These are phyloP conservation scores for Acer negundo DNA, from an alignment of 345 rosid genomes.

Conservation along the genomic window DNA sequence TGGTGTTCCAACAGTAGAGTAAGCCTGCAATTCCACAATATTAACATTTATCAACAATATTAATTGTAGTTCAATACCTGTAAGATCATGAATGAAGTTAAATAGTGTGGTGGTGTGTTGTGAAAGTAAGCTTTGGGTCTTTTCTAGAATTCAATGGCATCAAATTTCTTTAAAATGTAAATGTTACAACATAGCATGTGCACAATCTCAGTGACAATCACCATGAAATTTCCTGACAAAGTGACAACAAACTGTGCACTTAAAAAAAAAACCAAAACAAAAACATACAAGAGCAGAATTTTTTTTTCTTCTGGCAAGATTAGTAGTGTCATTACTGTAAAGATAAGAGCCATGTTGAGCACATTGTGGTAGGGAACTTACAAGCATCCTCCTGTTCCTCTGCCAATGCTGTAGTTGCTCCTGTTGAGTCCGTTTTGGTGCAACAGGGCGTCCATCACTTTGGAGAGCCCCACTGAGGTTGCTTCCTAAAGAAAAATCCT, in stretches of 20 bases:
- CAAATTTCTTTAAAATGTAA: not conserved
- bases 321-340: conserved; percentile 5
- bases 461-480: conserved; percentile 70
- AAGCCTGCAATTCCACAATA: conserved; percentile 61
- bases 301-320: not conserved
- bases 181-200: not conserved
- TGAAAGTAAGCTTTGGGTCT: not conserved
- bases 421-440: conserved; percentile 82
- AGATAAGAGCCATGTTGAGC: conserved; percentile 4
- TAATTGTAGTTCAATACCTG: not conserved
- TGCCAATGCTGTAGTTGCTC: conserved; percentile 96
- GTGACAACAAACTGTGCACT: not conserved
- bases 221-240: not conserved
- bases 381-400: conserved; percentile 95
- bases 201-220: not conserved
- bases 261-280: not conserved
- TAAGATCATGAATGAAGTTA: not conserved
- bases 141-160: conserved; percentile 12
- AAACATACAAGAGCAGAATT: not conserved
- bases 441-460: conserved; percentile 79
- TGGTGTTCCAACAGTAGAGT: conserved; percentile 98
- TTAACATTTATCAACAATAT: conserved; percentile 11
- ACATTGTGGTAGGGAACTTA: conserved; percentile 39
- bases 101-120: not conserved
- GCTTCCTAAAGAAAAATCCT: conserved; percentile 68